phyloP scores from a whole-genome alignment of 495 filamentous ascomycete species.

The Pseudoneurospora amorphoporcata region DNA sequence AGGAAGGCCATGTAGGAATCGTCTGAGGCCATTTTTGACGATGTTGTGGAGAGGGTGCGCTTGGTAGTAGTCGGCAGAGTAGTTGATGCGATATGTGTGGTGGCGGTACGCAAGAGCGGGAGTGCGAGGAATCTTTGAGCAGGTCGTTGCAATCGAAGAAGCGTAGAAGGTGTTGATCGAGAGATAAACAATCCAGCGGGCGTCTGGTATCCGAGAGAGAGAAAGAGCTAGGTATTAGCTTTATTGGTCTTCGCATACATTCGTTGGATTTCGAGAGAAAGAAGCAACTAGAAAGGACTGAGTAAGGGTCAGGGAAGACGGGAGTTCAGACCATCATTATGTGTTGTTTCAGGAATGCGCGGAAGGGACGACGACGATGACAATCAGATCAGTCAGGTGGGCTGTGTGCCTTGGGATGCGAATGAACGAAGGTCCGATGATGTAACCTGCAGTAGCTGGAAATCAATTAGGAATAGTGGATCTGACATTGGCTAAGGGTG shows the following conservation, averaged over 20 bases:
- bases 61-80: neutral
- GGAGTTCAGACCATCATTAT: conserved; percentile 7
- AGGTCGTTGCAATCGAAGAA: neutral
- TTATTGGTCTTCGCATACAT: neutral
- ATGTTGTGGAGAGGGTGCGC: neutral
- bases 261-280: neutral
- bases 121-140: neutral
- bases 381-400: neutral
- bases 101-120: neutral
- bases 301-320: neutral
- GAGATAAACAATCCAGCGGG: neutral
- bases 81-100: neutral
- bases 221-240: neutral
- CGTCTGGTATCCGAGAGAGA: neutral
- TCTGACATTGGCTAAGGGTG: neutral
- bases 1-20: conserved; percentile 72
- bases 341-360: neutral
- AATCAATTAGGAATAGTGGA: neutral
- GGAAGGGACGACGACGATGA: neutral
- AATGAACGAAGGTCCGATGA: conserved; percentile 7
- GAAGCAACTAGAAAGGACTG: neutral
- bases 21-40: conserved; percentile 58
- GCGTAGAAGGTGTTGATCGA: neutral
- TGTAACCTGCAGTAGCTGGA: conserved; percentile 11
- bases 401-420: neutral